Evolutionary conservation across 345 rosid genomes (phyloP), one percentile per base, ranked within the genome.

Genomic region (Microthlaspi erraticum): DNA sequence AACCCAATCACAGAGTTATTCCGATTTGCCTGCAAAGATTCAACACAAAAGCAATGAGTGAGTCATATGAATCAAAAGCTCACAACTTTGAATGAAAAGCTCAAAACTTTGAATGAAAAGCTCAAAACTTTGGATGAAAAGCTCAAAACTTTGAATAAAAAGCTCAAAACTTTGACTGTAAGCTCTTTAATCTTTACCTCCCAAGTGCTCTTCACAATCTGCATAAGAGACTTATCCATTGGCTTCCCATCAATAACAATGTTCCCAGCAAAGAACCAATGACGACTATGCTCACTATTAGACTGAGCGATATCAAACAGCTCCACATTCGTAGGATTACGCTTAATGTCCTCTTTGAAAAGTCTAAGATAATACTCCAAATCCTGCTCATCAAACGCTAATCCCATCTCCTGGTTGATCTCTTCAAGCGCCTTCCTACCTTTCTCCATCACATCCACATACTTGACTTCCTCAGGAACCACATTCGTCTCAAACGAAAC

Each of bases 331-430:
- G 97, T 78, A 5, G 98, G 97, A 71, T 91, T 80, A 26, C 98
- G 80, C 64, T 87, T 77, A 39, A 93, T 87, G 49, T 85, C 96
- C 62, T 87, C 91, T 75, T 48, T 82, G 66, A 91, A 91, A 31
- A 93, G 84, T 73, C 60, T 83, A 7, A 94, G 86, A 49, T 93
- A 93, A 66, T 89, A 93, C 74, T 91, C 94, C 72, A 91, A 79
- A 78, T 93, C 98, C 66, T 93, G 96, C 78, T 89, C 97, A 75
- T 93, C 98, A 66, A 91, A 91, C 17, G 97, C 96, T 77, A 91
- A 82, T 45, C 98, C 98, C 98, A 85, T 93, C 78, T 85, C 80
- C 73, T 76, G 86, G 79, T 93, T 93, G 44, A 93, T 93, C 79
- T 91, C 96, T 79, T 91, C 96, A 72, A 91, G 75, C 1, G 98